Evolutionary conservation across 2,329 filamentous ascomycete genomes (phyloP).

Genomic region (Aspergillus luchuensis): DNA sequence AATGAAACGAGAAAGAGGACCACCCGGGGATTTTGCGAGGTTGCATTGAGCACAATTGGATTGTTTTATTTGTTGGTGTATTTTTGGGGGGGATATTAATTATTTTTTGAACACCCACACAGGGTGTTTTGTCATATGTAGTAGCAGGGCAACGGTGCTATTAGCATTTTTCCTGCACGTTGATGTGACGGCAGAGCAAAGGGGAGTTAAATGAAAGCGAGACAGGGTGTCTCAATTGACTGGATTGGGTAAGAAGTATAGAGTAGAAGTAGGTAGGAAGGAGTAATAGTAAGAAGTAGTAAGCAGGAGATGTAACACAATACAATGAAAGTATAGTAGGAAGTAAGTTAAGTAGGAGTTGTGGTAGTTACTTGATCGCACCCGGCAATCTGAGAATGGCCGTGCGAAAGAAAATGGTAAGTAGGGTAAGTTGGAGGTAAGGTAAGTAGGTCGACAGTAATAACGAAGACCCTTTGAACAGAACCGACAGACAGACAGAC

Average conservation of each 20-base stretch:
- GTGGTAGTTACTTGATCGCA: background rate
- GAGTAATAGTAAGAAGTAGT: background rate
- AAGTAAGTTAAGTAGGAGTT: background rate
- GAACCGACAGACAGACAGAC: background rate
- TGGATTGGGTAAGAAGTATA: background rate
- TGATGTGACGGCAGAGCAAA: background rate
- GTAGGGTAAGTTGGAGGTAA: too few species aligned
- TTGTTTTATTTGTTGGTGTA: background rate
- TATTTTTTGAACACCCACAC: background rate
- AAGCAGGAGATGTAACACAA: background rate
- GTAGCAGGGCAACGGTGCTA: conserved; percentile 1
- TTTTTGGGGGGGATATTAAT: background rate
- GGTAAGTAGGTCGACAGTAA: too few species aligned
- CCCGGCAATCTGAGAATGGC: background rate
- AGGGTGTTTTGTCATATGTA: background rate
- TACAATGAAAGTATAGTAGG: background rate
- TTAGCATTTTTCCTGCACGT: conserved; percentile 4
- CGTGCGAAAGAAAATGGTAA: too few species aligned
- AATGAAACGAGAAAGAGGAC: background rate
- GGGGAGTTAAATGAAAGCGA: background rate
- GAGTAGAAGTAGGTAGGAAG: background rate
- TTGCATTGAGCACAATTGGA: conserved; percentile 4
- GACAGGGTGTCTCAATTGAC: conserved; percentile 2
- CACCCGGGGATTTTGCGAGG: background rate
- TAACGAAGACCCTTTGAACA: background rate